phyloP scores from a whole-genome alignment of 2,329 filamentous ascomycete species.

The Colletotrichum zoysiae region DNA sequence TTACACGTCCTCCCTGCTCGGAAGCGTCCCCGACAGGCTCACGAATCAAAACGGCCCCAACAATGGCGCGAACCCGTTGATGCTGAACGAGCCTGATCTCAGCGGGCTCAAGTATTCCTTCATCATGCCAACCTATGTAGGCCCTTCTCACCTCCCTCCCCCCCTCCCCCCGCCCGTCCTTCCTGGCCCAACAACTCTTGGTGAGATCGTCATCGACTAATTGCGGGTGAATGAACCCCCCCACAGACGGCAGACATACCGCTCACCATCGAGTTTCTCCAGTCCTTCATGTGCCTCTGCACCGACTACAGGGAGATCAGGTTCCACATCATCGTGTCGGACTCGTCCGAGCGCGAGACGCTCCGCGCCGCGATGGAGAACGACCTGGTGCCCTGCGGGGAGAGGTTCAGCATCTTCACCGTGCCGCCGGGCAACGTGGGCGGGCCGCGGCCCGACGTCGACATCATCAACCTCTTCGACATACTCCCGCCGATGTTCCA shows the following conservation, averaged over 20 bases:
- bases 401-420: conserved; percentile 25
- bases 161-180: background rate
- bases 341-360: conserved; percentile 5
- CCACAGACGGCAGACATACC: conserved; percentile 16
- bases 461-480: conserved; percentile 30
- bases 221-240: background rate
- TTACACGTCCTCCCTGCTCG: background rate
- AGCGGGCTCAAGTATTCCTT: conserved; percentile 14
- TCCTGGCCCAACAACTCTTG: no score
- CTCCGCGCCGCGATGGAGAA: conserved; percentile 12
- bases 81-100: background rate
- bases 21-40: background rate
- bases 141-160: background rate
- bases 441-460: conserved; percentile 11
- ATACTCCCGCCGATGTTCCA: conserved; percentile 20
- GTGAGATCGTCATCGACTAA: background rate
- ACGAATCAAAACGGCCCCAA: background rate
- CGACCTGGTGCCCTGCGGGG: conserved; percentile 8
- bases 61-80: background rate
- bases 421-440: conserved; percentile 16
- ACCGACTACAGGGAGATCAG: conserved; percentile 29
- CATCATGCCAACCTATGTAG: conserved; percentile 32
- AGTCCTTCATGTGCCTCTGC: conserved; percentile 33
- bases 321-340: conserved; percentile 19
- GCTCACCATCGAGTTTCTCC: conserved; percentile 22